Percentiles rank a stretch among this genome's conserved stretches.
phyloP scores from a whole-genome alignment of 768 basidiomycete species.

The Pleurotus ostreatus region DNA sequence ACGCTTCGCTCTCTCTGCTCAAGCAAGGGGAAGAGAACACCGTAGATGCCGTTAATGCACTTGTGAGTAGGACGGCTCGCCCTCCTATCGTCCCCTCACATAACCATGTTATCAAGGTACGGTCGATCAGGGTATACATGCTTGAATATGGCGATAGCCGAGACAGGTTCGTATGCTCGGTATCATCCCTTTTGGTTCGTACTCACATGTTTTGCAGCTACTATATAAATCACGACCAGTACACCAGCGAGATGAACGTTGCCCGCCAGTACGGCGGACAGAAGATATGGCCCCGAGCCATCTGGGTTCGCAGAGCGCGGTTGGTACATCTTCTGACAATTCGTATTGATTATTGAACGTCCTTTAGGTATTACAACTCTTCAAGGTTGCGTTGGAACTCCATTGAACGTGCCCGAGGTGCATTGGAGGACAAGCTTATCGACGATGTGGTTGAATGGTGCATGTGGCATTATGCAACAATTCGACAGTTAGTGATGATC shows the following conservation, averaged over 20 bases:
- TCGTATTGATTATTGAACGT: conserved; percentile 4
- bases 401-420: conserved; percentile 59
- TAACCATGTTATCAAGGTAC: conserved; percentile 35
- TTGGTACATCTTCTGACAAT: conserved; percentile 21
- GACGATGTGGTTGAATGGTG: conserved; percentile 75
- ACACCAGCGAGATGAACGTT: conserved; percentile 58
- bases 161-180: conserved; percentile 34
- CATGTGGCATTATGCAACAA: conserved; percentile 68
- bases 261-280: conserved; percentile 67
- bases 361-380: conserved; percentile 55
- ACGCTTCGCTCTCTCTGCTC: conserved; percentile 61
- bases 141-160: conserved; percentile 72
- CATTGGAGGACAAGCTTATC: conserved; percentile 58
- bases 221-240: conserved; percentile 52
- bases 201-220: conserved; percentile 32
- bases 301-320: conserved; percentile 66
- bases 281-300: conserved; percentile 72
- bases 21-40: conserved; percentile 78
- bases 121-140: conserved; percentile 67
- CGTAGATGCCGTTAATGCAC: conserved; percentile 73
- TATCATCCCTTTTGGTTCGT: neutral
- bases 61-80: conserved; percentile 37
- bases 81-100: neutral
- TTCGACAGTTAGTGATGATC: conserved; percentile 36
- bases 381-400: conserved; percentile 70